These are phyloP conservation scores for Stephania cephalantha DNA, from an alignment of 164 flowering plant genomes.

Conservation along the genomic window DNA sequence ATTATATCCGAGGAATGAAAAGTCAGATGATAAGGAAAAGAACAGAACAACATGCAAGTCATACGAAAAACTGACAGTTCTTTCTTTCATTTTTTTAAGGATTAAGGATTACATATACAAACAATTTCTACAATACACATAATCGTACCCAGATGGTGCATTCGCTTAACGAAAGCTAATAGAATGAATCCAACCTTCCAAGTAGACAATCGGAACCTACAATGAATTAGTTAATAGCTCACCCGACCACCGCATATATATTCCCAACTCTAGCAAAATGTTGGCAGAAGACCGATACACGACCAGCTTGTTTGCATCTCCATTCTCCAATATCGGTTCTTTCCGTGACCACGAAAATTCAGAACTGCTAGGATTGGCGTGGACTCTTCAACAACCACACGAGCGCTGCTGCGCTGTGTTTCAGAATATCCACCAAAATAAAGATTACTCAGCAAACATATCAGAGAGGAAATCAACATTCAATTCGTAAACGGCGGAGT, in stretches of 20 bases:
- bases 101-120: conserved; percentile 13
- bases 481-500: conserved; percentile 55
- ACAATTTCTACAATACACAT: conserved; percentile 13
- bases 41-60: no score
- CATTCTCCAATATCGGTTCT: background rate
- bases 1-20: no score
- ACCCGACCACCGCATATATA: background rate
- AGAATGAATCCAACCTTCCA: background rate
- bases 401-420: background rate
- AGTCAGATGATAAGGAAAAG: no score
- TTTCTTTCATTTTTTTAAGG: background rate
- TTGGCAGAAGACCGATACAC: background rate
- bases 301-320: background rate
- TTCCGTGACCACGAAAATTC: background rate
- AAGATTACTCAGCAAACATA: conserved; percentile 10
- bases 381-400: background rate
- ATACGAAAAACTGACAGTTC: no score
- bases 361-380: conserved; percentile 2
- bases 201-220: background rate
- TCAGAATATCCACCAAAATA: background rate
- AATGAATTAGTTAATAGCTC: background rate
- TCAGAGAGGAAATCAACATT: conserved; percentile 22
- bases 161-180: background rate
- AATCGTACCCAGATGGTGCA: background rate
- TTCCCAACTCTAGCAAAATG: background rate